Conservation (phyloP, 441 rosid species). For the Adansonia grandidieri region DNA sequence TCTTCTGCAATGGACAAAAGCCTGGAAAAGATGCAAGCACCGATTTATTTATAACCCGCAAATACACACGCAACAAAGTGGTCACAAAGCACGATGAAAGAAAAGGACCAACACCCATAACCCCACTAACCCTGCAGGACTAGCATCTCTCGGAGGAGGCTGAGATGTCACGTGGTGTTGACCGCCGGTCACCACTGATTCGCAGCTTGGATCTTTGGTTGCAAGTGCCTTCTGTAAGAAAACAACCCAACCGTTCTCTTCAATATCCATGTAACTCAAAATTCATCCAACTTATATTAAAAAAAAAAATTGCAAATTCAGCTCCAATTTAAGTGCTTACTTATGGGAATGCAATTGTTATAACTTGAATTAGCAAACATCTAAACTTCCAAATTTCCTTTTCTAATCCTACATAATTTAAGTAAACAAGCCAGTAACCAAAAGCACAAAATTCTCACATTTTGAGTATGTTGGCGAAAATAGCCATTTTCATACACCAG, state of each 20-base stretch:
- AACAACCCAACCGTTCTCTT: slow-evolving; percentile 25
- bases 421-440: neutral
- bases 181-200: slow-evolving; percentile 96
- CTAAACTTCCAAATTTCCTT: neutral
- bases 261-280: slow-evolving; percentile 22
- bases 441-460: slow-evolving; percentile 48
- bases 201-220: slow-evolving; percentile 97
- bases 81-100: slow-evolving; percentile 39
- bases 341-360: too few species aligned
- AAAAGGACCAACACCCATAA: slow-evolving; percentile 53
- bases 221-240: slow-evolving; percentile 75
- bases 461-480: slow-evolving; percentile 89
- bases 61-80: slow-evolving; percentile 29
- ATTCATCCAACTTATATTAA: neutral
- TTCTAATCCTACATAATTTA: slow-evolving; percentile 10
- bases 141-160: slow-evolving; percentile 97
- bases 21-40: slow-evolving; percentile 43
- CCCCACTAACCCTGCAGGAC: slow-evolving; percentile 99
- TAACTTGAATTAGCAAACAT: neutral
- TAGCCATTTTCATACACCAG: slow-evolving; percentile 95
- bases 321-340: neutral
- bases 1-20: slow-evolving; percentile 99
- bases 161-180: slow-evolving; percentile 95
- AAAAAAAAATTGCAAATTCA: slow-evolving; percentile 2
- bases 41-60: slow-evolving; percentile 36